These are phyloP conservation scores for Lanmaoa pseudosensibilis DNA, from an alignment of 768 basidiomycete species.

Conservation along the genomic window DNA sequence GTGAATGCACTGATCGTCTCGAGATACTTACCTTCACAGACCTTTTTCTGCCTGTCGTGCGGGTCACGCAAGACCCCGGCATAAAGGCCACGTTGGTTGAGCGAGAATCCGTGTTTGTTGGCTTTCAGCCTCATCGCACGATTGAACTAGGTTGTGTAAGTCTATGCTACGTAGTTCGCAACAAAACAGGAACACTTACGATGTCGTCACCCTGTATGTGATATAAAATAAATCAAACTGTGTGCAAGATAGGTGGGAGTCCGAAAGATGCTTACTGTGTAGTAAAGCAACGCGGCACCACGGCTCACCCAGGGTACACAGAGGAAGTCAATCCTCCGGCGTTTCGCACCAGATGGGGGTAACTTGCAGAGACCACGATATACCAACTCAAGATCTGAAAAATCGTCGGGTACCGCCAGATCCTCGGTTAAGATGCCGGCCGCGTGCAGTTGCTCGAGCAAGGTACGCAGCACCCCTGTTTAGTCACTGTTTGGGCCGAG, in stretches of 20 bases:
- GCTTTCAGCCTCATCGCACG: slow-evolving; percentile 86
- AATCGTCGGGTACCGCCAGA: slow-evolving; percentile 68
- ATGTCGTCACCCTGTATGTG: slow-evolving; percentile 80
- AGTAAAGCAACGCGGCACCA: slow-evolving; percentile 90
- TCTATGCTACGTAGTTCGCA: background rate
- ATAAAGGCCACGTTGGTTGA: slow-evolving; percentile 87
- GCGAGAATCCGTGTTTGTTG: slow-evolving; percentile 71
- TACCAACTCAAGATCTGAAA: slow-evolving; percentile 64
- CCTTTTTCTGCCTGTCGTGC: slow-evolving; percentile 57
- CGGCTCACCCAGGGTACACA: slow-evolving; percentile 75
- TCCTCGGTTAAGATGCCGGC: slow-evolving; percentile 77
- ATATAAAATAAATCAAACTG: background rate
- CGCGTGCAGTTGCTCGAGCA: slow-evolving; percentile 57
- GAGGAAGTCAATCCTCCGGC: slow-evolving; percentile 81
- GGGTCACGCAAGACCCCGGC: slow-evolving; percentile 71
- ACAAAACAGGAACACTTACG: slow-evolving; percentile 43
- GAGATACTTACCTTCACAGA: slow-evolving; percentile 48
- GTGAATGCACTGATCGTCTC: background rate
- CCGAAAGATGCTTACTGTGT: slow-evolving; percentile 58
- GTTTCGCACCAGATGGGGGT: slow-evolving; percentile 46
- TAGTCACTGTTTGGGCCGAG: background rate
- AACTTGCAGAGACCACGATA: slow-evolving; percentile 81
- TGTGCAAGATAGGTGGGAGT: background rate
- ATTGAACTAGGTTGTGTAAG: slow-evolving; percentile 64
- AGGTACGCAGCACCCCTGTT: slow-evolving; percentile 57